These are phyloP conservation scores for Gaultheria prostrata DNA, from an alignment of 148 eudicot genomes.

Conservation along the genomic window DNA sequence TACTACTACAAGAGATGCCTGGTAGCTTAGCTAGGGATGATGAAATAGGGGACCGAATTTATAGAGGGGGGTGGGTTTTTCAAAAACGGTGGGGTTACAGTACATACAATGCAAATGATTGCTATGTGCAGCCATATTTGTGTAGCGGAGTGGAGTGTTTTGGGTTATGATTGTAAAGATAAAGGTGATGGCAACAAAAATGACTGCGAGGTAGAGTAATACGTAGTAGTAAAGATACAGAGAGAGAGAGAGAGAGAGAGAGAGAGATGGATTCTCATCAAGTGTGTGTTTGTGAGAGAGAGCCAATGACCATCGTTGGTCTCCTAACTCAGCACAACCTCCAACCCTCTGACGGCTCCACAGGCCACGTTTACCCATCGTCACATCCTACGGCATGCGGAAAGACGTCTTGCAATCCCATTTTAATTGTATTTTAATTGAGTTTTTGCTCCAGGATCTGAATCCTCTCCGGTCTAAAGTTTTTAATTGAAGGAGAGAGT, in stretches of 20 bases:
- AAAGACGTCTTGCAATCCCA: no score
- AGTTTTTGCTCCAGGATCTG: no score
- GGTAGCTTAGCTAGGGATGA: not conserved
- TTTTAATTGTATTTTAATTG: no score
- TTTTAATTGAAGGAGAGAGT: no score
- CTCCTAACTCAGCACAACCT: not conserved
- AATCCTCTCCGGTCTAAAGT: no score
- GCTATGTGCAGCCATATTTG: slow-evolving; percentile 20
- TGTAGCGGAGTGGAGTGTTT: not conserved
- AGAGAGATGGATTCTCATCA: not conserved
- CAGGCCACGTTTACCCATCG: not conserved
- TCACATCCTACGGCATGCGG: not conserved
- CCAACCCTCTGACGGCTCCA: slow-evolving; percentile 1
- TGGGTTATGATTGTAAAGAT: not conserved
- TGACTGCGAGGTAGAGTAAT: no score
- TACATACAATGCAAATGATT: slow-evolving; percentile 18
- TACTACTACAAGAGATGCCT: not conserved
- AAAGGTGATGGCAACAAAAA: not conserved
- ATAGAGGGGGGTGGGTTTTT: not conserved
- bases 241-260: not conserved
- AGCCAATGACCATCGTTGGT: not conserved
- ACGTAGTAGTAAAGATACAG: not conserved
- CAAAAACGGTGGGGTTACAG: no score
- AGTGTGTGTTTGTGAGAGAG: not conserved
- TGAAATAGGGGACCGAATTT: not conserved